Percentiles rank a stretch among this genome's conserved stretches.
These are phyloP conservation scores for Candolleomyces efflorescens DNA, from an alignment of 768 basidiomycete genomes.

Conservation along the genomic window DNA sequence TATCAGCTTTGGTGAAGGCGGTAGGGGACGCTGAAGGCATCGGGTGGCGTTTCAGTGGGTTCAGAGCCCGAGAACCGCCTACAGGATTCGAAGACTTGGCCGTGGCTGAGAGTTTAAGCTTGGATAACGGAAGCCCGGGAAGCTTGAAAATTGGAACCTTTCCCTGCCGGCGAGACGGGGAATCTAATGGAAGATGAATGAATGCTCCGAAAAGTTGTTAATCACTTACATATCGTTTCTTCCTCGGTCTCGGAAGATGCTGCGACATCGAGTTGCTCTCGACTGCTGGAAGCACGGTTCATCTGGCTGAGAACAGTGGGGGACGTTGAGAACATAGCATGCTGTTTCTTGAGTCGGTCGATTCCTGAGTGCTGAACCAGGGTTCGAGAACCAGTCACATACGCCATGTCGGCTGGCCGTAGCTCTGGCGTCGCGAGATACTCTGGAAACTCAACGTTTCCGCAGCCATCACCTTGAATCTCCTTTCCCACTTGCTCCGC, in stretches of 20 bases:
- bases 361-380: neutral
- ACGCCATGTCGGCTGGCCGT: neutral
- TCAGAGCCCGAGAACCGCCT: too few relatives aligned
- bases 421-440: neutral
- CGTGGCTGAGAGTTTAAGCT: neutral
- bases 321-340: neutral
- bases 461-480: neutral
- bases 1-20: too few relatives aligned
- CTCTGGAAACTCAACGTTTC: neutral
- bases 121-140: neutral
- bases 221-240: conserved; percentile 31
- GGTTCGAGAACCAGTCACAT: neutral
- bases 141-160: conserved; percentile 16
- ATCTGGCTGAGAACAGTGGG: neutral
- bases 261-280: neutral
- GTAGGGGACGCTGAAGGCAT: too few relatives aligned
- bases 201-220: conserved; percentile 9
- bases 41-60: too few relatives aligned
- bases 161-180: conserved; percentile 2
- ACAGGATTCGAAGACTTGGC: neutral
- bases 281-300: neutral
- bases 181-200: conserved; percentile 9
- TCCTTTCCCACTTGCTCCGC: neutral
- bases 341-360: neutral
- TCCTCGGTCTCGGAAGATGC: conserved; percentile 31